Percentiles rank a stretch among this genome's conserved stretches.
phyloP scores from a whole-genome alignment of 2,329 filamentous ascomycete genomes.

The Chaetomium sp. region DNA sequence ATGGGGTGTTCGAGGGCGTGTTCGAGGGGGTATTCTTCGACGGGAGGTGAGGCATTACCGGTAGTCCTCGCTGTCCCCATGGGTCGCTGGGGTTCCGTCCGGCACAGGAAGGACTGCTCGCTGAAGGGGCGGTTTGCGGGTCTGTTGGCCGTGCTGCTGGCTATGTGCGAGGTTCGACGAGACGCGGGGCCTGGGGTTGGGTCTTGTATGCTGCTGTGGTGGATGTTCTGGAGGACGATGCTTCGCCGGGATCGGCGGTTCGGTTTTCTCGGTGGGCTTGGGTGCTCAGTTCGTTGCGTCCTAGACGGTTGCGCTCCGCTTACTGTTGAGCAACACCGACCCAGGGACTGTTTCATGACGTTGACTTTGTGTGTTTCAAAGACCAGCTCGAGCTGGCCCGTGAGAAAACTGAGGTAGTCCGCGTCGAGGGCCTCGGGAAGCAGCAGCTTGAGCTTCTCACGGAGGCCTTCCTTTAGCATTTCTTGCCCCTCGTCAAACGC shows the following conservation, averaged over 20 bases:
- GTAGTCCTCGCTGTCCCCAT: background rate
- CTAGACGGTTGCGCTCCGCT: background rate
- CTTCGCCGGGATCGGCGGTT: constrained; percentile 29
- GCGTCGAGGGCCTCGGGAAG: constrained; percentile 28
- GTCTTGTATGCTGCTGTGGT: constrained; percentile 9
- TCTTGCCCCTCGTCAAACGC: constrained; percentile 31
- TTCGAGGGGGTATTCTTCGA: background rate
- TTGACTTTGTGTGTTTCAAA: constrained; percentile 34
- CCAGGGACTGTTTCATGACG: constrained; percentile 27
- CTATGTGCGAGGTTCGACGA: background rate
- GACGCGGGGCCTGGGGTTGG: background rate
- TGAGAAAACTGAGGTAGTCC: constrained; percentile 32
- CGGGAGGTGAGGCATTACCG: background rate
- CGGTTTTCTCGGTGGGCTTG: constrained; percentile 4
- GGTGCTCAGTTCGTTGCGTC: constrained; percentile 3
- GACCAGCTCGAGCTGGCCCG: constrained; percentile 33
- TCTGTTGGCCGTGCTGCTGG: background rate
- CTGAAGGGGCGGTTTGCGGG: background rate
- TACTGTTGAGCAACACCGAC: background rate
- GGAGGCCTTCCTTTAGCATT: constrained; percentile 28
- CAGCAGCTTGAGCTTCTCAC: constrained; percentile 32
- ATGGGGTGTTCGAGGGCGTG: too few relatives aligned
- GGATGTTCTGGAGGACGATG: constrained; percentile 25
- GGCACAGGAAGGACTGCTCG: background rate
- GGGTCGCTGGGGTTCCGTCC: background rate